phyloP scores from a whole-genome alignment of 495 filamentous ascomycete genomes.

The Xylona heveae region DNA sequence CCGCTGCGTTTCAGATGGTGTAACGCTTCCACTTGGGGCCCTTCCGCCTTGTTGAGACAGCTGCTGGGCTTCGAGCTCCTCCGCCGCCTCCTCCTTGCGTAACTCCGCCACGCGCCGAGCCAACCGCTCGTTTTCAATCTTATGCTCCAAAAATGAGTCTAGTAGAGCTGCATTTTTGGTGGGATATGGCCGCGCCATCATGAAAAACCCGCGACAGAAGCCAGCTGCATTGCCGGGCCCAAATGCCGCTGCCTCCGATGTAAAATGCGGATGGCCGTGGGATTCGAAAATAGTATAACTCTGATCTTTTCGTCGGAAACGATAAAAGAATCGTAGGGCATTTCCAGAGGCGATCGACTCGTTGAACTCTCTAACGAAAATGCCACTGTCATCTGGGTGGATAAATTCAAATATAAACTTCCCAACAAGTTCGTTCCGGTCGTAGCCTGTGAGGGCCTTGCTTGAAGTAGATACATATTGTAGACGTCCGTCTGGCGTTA shows the following conservation, averaged over 20 bases:
- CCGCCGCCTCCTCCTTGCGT: conserved; percentile 64
- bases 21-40: conserved; percentile 29
- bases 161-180: conserved; percentile 66
- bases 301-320: conserved; percentile 57
- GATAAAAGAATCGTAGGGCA: conserved; percentile 70
- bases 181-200: conserved; percentile 83
- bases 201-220: conserved; percentile 76
- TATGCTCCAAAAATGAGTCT: conserved; percentile 91
- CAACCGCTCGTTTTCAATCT: conserved; percentile 87
- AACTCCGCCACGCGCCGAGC: conserved; percentile 68
- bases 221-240: conserved; percentile 38
- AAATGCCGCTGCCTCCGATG: conserved; percentile 34
- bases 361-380: conserved; percentile 78
- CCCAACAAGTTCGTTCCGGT: conserved; percentile 44
- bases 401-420: conserved; percentile 59
- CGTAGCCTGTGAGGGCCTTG: conserved; percentile 58
- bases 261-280: conserved; percentile 78
- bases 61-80: conserved; percentile 38
- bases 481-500: conserved; percentile 66
- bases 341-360: conserved; percentile 72
- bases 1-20: conserved; percentile 23
- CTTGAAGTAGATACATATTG: conserved; percentile 68
- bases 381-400: conserved; percentile 68
- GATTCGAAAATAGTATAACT: conserved; percentile 67
- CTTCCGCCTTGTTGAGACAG: conserved; percentile 26